phyloP scores from a whole-genome alignment of 495 filamentous ascomycete genomes.

The Daldinia vernicosa region DNA sequence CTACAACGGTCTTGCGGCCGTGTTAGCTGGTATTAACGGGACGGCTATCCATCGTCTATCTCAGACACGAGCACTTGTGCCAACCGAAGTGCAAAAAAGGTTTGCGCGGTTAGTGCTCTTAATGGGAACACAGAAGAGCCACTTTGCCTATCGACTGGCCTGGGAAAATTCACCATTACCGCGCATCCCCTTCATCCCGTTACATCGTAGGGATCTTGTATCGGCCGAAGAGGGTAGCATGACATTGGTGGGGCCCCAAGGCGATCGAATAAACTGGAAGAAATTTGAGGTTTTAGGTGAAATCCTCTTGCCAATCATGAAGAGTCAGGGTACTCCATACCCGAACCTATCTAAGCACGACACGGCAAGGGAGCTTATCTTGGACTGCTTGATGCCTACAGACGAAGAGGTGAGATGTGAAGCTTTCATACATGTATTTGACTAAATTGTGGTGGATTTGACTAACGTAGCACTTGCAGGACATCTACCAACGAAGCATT shows the following conservation, averaged over 20 bases:
- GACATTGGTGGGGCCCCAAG: conserved; percentile 81
- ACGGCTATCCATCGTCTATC: conserved; percentile 85
- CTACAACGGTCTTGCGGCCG: conserved; percentile 92
- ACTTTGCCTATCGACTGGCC: conserved; percentile 92
- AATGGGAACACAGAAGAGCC: conserved; percentile 89
- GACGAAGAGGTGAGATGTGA: conserved; percentile 66
- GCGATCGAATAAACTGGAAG: conserved; percentile 91
- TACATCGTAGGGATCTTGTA: conserved; percentile 88
- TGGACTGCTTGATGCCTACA: conserved; percentile 68
- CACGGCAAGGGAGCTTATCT: conserved; percentile 71
- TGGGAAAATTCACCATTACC: conserved; percentile 94
- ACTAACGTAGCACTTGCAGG: conserved; percentile 53
- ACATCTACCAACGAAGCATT: conserved; percentile 68
- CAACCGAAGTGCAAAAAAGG: conserved; percentile 72
- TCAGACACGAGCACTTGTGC: conserved; percentile 82
- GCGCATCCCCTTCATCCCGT: conserved; percentile 92
- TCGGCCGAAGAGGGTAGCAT: conserved; percentile 91
- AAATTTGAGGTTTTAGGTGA: conserved; percentile 98
- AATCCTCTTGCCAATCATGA: conserved; percentile 86
- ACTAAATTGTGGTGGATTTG: background rate
- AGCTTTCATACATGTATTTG: background rate
- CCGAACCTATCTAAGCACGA: conserved; percentile 72
- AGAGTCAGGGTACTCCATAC: conserved; percentile 87
- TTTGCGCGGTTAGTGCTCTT: conserved; percentile 90
- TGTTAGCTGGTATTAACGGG: conserved; percentile 91